Conservation (phyloP, 1,284 basidiomycete genomes). For the Singerocomus inundabilis region DNA sequence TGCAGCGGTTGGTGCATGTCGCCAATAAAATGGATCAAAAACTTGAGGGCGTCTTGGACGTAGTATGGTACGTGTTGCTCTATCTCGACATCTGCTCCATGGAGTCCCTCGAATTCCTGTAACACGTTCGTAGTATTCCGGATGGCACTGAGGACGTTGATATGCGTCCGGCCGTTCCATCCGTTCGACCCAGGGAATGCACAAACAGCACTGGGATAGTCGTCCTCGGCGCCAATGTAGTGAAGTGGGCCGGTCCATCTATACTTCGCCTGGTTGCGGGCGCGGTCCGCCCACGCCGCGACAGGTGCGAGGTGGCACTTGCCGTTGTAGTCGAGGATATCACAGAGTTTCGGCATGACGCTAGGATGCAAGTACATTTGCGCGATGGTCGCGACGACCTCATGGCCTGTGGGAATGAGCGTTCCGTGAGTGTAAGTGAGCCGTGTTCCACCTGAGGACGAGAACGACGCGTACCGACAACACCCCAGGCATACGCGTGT, state of each 20-base stretch:
- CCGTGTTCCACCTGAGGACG: too few species aligned
- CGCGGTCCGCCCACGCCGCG: slow-evolving; percentile 84
- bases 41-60: slow-evolving; percentile 64
- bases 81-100: slow-evolving; percentile 15
- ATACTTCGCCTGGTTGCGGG: slow-evolving; percentile 54
- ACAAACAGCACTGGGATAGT: slow-evolving; percentile 76
- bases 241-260: slow-evolving; percentile 71
- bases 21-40: slow-evolving; percentile 87
- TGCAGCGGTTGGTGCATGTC: slow-evolving; percentile 93
- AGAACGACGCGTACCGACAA: slow-evolving; percentile 37
- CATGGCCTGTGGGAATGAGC: slow-evolving; percentile 70
- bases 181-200: slow-evolving; percentile 75
- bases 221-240: slow-evolving; percentile 72
- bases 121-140: slow-evolving; percentile 69
- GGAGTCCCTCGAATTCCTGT: slow-evolving; percentile 41
- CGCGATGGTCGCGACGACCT: slow-evolving; percentile 90
- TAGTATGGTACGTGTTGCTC: slow-evolving; percentile 24
- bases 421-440: not conserved
- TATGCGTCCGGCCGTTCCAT: slow-evolving; percentile 66
- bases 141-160: slow-evolving; percentile 75
- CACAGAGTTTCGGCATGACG: slow-evolving; percentile 68
- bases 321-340: slow-evolving; percentile 50
- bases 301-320: slow-evolving; percentile 76
- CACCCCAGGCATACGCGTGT: slow-evolving; percentile 41
- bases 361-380: slow-evolving; percentile 84